Base-by-base conservation (phyloP, 139 green algal species). In the Coelastrella sp. region DNA sequence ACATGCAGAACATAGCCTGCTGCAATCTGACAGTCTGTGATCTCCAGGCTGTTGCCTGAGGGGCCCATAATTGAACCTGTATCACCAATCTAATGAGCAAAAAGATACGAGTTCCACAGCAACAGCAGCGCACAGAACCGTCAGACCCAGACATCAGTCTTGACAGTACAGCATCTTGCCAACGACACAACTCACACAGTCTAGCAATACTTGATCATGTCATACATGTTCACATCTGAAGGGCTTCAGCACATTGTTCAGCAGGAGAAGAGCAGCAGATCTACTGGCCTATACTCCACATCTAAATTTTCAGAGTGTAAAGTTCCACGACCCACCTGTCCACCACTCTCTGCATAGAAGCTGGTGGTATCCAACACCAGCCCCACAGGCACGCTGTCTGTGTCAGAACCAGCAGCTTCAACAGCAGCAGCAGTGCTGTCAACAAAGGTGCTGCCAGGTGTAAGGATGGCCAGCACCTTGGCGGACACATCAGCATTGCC, bases 1-100 rank as follows among this genome's bases (percentile, higher is more conserved):
- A 96, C 81, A 81, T 99, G 98, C 74, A 99, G 89, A 78, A 99
- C 96, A 78, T 96, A 99, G 37, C 98, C 98, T 3, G 96, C 97
- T 5, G 98, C 98, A 7, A 97, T 88, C 79, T 94, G 86, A 19
- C 51, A 59, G 64, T 88, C 66, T 9, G 37, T 60, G 5, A 89
- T 69, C 37, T 84, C 50, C 23, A 88, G 67, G 53, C 50, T 81
- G 38, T n/a, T 41, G 59, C 91, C 89, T 35, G 48, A 76, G 27
- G 77, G 13, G 30, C 38, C 85, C 2, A 85, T 73, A 1, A 98
- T 40, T 34, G 27, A 41, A 71, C 96, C 96, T 0, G 89, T 95
- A 89, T 99, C 96, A 17, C 90, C 92, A 37, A 96, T 90, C 89
- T 98, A n/a, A n/a, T n/a, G 96, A 38, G 41, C 19, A 35, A 37